phyloP scores from a whole-genome alignment of 805 yeast species.

The Kregervanrija fluxuum region DNA sequence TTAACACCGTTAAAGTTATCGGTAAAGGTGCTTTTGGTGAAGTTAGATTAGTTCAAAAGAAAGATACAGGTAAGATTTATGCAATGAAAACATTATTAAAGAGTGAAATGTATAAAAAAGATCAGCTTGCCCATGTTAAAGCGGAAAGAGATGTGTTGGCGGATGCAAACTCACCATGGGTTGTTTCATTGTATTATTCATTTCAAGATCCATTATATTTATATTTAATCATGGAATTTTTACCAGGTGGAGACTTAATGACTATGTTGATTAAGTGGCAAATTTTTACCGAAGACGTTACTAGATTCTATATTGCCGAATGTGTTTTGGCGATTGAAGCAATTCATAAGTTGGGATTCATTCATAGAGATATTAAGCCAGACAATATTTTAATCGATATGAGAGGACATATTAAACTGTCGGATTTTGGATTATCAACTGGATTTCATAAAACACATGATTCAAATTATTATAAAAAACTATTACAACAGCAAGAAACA shows the following conservation, averaged over 20 bases:
- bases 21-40: slow-evolving; percentile 99
- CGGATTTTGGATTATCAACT: slow-evolving; percentile 76
- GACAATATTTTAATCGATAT: slow-evolving; percentile 74
- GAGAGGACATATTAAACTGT: slow-evolving; percentile 56
- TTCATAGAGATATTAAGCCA: slow-evolving; percentile 96
- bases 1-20: slow-evolving; percentile 77
- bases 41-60: slow-evolving; percentile 88
- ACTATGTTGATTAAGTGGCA: slow-evolving; percentile 95
- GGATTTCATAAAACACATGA: slow-evolving; percentile 95
- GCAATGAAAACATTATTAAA: slow-evolving; percentile 92
- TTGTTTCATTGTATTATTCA: slow-evolving; percentile 72
- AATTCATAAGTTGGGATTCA: slow-evolving; percentile 85
- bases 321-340: slow-evolving; percentile 94
- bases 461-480: slow-evolving; percentile 74
- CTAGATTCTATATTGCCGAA: slow-evolving; percentile 91
- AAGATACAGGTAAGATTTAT: slow-evolving; percentile 84
- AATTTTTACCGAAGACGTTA: slow-evolving; percentile 87
- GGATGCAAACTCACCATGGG: slow-evolving; percentile 84
- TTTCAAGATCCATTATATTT: slow-evolving; percentile 73
- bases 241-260: slow-evolving; percentile 86
- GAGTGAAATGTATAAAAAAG: slow-evolving; percentile 90
- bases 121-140: slow-evolving; percentile 90
- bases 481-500: slow-evolving; percentile 54
- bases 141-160: slow-evolving; percentile 96
- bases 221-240: slow-evolving; percentile 73